Base-by-base conservation (phyloP, 495 filamentous ascomycete genomes). In the Platismatia glauca region DNA sequence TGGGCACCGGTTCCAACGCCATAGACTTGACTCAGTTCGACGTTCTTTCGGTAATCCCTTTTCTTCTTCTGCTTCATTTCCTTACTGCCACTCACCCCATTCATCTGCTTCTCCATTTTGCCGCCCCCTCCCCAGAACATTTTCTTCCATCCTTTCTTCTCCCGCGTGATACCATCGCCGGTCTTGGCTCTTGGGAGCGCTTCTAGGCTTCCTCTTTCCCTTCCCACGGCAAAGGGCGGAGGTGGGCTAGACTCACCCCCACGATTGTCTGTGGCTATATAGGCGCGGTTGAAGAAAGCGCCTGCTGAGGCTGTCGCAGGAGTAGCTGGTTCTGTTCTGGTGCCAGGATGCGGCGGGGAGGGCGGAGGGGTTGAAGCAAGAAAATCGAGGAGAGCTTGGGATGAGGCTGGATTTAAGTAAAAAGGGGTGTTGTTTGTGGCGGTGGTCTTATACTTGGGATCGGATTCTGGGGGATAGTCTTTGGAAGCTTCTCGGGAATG, bases 361-460 rank as follows among this genome's bases (percentile, higher is more conserved):
- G 68, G 64, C 59, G 66, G 64, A 8, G 68, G 68, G 1, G 64
- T 68, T 15, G 66, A 66, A 44, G 59, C 53, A 1, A 70, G 64
- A 57, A 70, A 70, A 35, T 70, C 68, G 39, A 67, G 66, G 7
- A 70, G 61, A 44, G 67, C 64, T 29, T 64, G 46, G 2, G 66
- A 68, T 16, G 68, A 70, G 37, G 63, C 68, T 8, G 68, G 64
- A 24, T 70, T 67, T 16, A 70, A 61, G 43, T 70, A 70, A 39
- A 70, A 67, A 4, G 68, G 68, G 22, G 62, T 62, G 7, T 67
- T 68, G 29, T 57, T 68, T 7, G 66, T 65, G n/a, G 68, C 60
- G 31, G 60, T 55, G 13, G 59, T 65, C 50, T 70, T 63, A 38
- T 50, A 61, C 20, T 58, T 64, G 38, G 61, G 52, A 43, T 59